phyloP scores from a whole-genome alignment of 176 grass and related monocot genomes.

The Cocos nucifera region DNA sequence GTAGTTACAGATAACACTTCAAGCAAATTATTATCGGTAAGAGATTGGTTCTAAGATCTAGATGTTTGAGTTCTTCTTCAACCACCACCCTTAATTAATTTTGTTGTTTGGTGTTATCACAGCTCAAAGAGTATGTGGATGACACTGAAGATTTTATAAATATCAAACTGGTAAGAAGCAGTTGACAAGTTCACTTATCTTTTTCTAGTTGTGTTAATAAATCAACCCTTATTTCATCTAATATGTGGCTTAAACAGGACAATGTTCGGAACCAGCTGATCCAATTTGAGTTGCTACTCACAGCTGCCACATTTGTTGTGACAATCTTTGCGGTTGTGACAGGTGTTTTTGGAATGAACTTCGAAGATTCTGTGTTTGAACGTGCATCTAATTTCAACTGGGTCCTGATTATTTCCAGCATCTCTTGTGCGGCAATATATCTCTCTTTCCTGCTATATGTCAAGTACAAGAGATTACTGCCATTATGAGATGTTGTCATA shows the following conservation, averaged over 20 bases:
- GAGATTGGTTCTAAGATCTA: not conserved
- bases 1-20: conserved; percentile 14
- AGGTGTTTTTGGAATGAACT: conserved; percentile 24
- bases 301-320: conserved; percentile 15
- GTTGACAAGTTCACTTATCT: not conserved
- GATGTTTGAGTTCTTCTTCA: too few relatives aligned
- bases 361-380: conserved; percentile 13
- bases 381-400: conserved; percentile 15
- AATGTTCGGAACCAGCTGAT: conserved; percentile 20
- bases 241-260: conserved; percentile 5
- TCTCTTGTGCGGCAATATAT: not conserved
- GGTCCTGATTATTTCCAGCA: conserved; percentile 8
- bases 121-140: conserved; percentile 20
- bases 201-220: not conserved
- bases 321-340: conserved; percentile 17
- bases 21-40: conserved; percentile 23
- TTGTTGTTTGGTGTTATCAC: not conserved
- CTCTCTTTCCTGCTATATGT: not conserved
- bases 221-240: not conserved
- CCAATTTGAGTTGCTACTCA: conserved; percentile 19
- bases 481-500: not conserved
- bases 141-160: conserved; percentile 21
- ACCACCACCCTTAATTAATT: not conserved
- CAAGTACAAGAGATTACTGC: conserved; percentile 7
- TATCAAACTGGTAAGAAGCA: conserved; percentile 12